Conservation (phyloP, 1,139 yeast genomes). For the Hanseniaspora sp. region DNA sequence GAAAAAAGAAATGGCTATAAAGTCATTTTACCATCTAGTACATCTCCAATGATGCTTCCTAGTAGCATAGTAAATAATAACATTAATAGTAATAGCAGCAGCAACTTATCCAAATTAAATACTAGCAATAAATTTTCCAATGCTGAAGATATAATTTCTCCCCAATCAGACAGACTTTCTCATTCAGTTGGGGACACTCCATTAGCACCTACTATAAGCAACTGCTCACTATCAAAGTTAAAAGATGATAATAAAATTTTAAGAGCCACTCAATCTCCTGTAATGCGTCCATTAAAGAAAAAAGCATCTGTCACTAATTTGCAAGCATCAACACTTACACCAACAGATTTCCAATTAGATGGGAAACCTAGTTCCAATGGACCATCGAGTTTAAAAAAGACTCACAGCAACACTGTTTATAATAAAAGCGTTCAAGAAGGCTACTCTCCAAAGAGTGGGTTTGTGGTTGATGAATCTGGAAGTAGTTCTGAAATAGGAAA, state of each 20-base stretch:
- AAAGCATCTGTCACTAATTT: conserved; percentile 14
- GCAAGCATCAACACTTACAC: background rate
- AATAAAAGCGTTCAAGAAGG: background rate
- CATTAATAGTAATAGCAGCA: conserved; percentile 8
- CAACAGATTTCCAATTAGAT: background rate
- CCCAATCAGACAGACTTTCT: background rate
- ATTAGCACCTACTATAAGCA: conserved; percentile 15
- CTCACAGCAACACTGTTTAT: background rate
- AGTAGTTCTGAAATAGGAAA: background rate
- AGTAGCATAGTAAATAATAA: conserved; percentile 2
- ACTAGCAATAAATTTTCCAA: background rate
- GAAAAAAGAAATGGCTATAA: conserved; percentile 8
- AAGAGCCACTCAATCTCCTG: conserved; percentile 27
- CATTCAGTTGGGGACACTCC: conserved; percentile 11
- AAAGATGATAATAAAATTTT: conserved; percentile 17
- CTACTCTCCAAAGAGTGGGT: background rate
- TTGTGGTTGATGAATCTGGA: background rate
- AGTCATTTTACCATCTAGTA: conserved; percentile 11
- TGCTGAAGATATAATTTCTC: background rate
- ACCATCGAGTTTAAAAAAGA: background rate
- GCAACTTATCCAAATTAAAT: background rate
- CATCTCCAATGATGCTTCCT: background rate
- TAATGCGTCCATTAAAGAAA: conserved; percentile 22
- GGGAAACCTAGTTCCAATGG: background rate
- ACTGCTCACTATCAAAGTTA: conserved; percentile 5